A percentile compares a stretch with the other conserved stretches of the same genome.
phyloP scores from a whole-genome alignment of 108 stramenopile genomes.

The Nitzschia sp. region DNA sequence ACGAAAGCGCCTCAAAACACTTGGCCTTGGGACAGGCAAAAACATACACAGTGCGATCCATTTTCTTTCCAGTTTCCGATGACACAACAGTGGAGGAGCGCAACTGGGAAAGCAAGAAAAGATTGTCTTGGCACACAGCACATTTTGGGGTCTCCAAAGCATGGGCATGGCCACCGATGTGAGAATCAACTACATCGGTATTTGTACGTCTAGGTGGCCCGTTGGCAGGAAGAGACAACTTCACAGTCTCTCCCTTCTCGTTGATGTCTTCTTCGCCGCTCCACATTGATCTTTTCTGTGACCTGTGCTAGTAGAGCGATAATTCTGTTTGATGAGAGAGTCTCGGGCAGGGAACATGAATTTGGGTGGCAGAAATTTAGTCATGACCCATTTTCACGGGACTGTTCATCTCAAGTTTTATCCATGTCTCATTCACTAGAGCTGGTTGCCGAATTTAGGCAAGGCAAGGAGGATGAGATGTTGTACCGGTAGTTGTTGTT shows the following conservation, averaged over 20 bases:
- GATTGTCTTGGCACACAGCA: constrained; percentile 38
- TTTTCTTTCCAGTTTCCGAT: constrained; percentile 61
- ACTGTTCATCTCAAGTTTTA: too few species aligned
- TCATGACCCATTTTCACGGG: too few species aligned
- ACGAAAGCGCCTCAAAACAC: constrained; percentile 23
- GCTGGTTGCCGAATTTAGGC: too few species aligned
- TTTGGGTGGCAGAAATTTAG: too few species aligned
- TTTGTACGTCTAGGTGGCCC: constrained; percentile 23
- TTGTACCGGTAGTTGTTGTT: too few species aligned
- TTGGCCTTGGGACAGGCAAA: constrained; percentile 40
- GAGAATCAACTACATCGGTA: constrained; percentile 40
- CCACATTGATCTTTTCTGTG: constrained; percentile 50
- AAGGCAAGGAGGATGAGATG: too few species aligned
- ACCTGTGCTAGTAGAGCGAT: not conserved
- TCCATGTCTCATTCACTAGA: too few species aligned
- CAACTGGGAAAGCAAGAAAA: constrained; percentile 64
- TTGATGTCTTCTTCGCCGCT: constrained; percentile 51
- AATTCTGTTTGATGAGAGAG: not conserved
- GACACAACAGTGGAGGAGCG: constrained; percentile 41
- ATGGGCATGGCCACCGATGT: constrained; percentile 58
- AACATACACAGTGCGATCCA: constrained; percentile 19
- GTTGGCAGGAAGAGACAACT: constrained; percentile 50
- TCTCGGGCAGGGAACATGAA: not conserved
- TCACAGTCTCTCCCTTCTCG: constrained; percentile 63
- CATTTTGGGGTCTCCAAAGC: constrained; percentile 37